These are phyloP conservation scores for Termitomyces sp. DNA, from an alignment of 768 basidiomycete genomes.

Conservation along the genomic window DNA sequence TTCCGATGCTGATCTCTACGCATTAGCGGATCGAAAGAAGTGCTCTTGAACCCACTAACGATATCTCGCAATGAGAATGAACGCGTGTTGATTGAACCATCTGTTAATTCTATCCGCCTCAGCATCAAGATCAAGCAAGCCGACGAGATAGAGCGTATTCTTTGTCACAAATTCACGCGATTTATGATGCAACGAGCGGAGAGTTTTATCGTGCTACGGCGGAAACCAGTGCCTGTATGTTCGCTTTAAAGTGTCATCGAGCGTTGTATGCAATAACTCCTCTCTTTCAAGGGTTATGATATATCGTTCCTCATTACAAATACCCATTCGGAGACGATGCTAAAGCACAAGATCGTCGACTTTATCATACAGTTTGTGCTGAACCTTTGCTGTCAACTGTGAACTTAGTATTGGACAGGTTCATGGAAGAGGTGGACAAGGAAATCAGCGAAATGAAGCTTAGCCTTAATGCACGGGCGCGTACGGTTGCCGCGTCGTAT, in stretches of 20 bases:
- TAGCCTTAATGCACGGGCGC: constrained; percentile 90
- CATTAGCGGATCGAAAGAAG: constrained; percentile 83
- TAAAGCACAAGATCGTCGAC: constrained; percentile 99
- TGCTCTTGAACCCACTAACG: constrained; percentile 85
- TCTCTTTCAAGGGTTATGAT: constrained; percentile 79
- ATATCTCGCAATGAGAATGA: constrained; percentile 98
- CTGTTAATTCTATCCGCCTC: constrained; percentile 93
- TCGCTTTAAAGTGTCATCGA: background rate
- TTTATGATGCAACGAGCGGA: constrained; percentile 99
- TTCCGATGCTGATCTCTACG: background rate
- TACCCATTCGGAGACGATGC: constrained; percentile 94
- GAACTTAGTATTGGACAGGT: constrained; percentile 38
- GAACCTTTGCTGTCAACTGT: background rate
- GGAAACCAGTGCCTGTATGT: constrained; percentile 86
- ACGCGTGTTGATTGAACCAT: constrained; percentile 94
- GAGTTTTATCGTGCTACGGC: constrained; percentile 91
- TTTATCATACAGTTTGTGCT: constrained; percentile 91
- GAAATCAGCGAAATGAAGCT: constrained; percentile 99
- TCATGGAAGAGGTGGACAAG: constrained; percentile 99
- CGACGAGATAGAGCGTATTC: constrained; percentile 95
- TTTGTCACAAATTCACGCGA: constrained; percentile 97
- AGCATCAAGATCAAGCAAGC: constrained; percentile 99
- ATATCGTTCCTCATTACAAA: constrained; percentile 99
- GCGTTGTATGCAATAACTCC: background rate
- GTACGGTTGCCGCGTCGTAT: constrained; percentile 97